Base-by-base conservation (phyloP, 1,284 basidiomycete species). In the Moesziomyces sp. region DNA sequence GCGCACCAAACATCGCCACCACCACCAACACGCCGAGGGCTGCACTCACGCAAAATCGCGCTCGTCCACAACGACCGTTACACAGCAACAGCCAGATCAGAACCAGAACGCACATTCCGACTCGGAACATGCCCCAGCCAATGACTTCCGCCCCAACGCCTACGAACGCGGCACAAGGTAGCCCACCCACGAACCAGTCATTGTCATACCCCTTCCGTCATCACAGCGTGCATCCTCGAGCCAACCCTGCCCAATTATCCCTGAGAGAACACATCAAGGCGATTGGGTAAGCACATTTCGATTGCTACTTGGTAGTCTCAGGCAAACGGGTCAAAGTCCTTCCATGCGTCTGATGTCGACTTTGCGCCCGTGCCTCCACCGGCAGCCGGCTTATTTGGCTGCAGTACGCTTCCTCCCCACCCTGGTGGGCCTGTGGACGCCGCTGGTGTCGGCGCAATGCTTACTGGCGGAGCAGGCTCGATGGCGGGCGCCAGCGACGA, bases 271-370 rank as follows among this genome's bases (percentile, higher is more conserved):
- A 8, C 26, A 28, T 6, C 26, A 28, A 5, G 26, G 26, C 26
- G 26, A 28, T 8, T 28, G 26, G 26, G 8, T 7, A 8, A 7
- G 26, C 26, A 34, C 13, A 11, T 11, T 5, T 34, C 30, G 30
- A 34, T 34, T 34, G 7, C 30, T 34, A 28, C 26, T 5, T 7
- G 26, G 1, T 28, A 4, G 26, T 0, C 2, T 49, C 38, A 76
- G 3, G 58, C 70, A 19, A 78, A 73, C 11, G 77, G 77, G 50
- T 79, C 77, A 40, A 79, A 79, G 34, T 79, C 77, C 51, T 66
- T 69, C 77, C 75, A 76, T 18, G 69, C 76, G 24, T 68, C 67
- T 18, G 34, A 26, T 6, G 26, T 23, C 21, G 45, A 35, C 24
- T 42, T 28, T n/a, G 28, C 55, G 13, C 28, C 47, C 1, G 38